Conservation (phyloP, 2,329 filamentous ascomycete genomes). For the Fusarium sp. region DNA sequence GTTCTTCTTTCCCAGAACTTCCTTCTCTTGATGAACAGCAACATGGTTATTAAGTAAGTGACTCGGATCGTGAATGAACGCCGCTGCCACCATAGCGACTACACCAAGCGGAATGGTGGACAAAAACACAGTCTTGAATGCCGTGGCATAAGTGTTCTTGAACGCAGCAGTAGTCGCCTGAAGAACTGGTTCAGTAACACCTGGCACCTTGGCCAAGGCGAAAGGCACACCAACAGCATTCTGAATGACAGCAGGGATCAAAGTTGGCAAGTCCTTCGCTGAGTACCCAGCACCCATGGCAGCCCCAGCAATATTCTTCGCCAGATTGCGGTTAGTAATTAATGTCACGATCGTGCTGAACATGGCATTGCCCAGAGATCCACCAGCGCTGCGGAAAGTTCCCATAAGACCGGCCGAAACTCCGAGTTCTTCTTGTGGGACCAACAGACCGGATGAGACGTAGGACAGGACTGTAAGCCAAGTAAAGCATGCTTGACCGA, state of each 20-base stretch:
- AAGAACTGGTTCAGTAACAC: conserved; percentile 9
- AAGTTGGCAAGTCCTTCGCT: background rate
- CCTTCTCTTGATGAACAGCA: conserved; percentile 20
- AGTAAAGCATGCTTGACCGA: conserved; percentile 12
- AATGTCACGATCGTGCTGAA: conserved; percentile 19
- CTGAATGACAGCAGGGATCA: conserved; percentile 12
- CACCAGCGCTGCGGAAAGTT: conserved; percentile 18
- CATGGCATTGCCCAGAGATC: conserved; percentile 20
- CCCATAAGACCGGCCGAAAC: conserved; percentile 14
- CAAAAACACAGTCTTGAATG: conserved; percentile 11
- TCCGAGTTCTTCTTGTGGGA: conserved; percentile 12
- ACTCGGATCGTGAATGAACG: conserved; percentile 10
- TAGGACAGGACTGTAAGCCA: conserved; percentile 16
- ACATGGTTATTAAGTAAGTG: conserved; percentile 23
- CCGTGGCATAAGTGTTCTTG: conserved; percentile 14
- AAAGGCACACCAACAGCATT: conserved; percentile 16
- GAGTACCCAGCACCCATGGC: conserved; percentile 4
- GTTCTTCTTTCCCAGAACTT: conserved; percentile 10
- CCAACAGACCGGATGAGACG: conserved; percentile 11
- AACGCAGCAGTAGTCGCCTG: conserved; percentile 3
- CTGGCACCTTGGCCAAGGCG: conserved; percentile 17
- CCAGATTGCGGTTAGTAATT: conserved; percentile 6
- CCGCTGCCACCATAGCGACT: background rate
- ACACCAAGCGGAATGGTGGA: conserved; percentile 7
- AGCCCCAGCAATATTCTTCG: conserved; percentile 8